Evolutionary conservation across 1,139 yeast species (phyloP).

Genomic region (Yamadazyma kanchanaburiensis): DNA sequence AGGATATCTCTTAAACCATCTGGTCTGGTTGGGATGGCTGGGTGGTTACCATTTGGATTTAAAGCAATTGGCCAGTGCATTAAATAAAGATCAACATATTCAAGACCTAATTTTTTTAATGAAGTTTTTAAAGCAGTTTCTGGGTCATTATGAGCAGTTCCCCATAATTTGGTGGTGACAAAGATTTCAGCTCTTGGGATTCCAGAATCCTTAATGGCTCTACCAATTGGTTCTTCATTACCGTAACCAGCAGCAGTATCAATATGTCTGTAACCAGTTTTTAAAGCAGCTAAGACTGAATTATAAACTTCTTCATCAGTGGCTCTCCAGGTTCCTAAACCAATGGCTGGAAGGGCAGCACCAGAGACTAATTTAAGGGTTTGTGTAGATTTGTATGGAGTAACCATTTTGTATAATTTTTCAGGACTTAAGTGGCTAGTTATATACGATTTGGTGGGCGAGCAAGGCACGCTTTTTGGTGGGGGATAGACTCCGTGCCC

Average conservation of each 20-base stretch:
- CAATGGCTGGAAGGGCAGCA: conserved; percentile 61
- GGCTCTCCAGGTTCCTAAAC: conserved; percentile 80
- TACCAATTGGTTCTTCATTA: conserved; percentile 69
- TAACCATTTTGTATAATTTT: conserved; percentile 9
- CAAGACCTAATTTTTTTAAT: conserved; percentile 64
- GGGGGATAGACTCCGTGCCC: not conserved
- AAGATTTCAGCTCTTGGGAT: conserved; percentile 70
- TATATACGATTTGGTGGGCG: conserved; percentile 1
- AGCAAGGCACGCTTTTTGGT: not conserved
- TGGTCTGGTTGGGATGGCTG: conserved; percentile 30
- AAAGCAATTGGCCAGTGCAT: conserved; percentile 85
- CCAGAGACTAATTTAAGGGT: conserved; percentile 54
- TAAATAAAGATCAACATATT: conserved; percentile 79
- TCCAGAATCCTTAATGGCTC: conserved; percentile 61
- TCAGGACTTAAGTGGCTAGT: not conserved
- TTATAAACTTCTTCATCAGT: conserved; percentile 55
- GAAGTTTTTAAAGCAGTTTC: conserved; percentile 59
- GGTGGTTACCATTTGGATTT: conserved; percentile 28
- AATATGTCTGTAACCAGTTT: conserved; percentile 73
- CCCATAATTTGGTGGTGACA: conserved; percentile 81
- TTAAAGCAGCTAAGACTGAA: conserved; percentile 52
- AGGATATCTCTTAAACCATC: conserved; percentile 24
- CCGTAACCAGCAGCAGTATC: conserved; percentile 74
- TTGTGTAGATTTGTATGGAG: conserved; percentile 12
- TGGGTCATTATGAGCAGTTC: conserved; percentile 59